These are phyloP conservation scores for Ganoderma lingzhi DNA, from an alignment of 1,284 basidiomycete species.

Conservation along the genomic window DNA sequence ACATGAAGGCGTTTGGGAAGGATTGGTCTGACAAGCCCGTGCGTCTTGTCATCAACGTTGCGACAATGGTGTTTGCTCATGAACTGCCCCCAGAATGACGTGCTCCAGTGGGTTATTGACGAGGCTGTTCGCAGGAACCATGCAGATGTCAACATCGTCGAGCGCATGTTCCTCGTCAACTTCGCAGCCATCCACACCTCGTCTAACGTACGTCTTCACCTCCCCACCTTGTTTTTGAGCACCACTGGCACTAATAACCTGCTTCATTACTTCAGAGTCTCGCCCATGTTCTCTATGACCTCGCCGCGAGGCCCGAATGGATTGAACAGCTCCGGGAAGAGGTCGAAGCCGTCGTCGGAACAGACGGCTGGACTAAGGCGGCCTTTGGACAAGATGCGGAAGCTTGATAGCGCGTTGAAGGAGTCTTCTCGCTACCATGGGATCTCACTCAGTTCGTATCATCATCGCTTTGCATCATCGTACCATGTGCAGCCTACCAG, in stretches of 20 bases:
- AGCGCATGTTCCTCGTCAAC: conserved; percentile 40
- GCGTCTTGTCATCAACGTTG: neutral
- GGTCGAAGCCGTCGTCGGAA: conserved; percentile 44
- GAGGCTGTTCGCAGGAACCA: conserved; percentile 27
- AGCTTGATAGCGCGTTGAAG: conserved; percentile 62
- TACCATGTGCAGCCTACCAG: neutral
- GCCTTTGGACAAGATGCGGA: conserved; percentile 53
- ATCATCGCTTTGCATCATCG: neutral
- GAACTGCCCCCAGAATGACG: conserved; percentile 32
- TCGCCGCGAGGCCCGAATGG: conserved; percentile 51
- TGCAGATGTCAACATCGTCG: conserved; percentile 29
- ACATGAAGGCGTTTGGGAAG: conserved; percentile 29
- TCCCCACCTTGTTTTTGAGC: too few species aligned
- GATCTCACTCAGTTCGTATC: conserved; percentile 32
- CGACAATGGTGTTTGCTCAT: too few species aligned
- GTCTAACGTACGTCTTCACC: conserved; percentile 33
- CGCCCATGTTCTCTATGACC: conserved; percentile 47
- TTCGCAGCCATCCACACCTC: conserved; percentile 46
- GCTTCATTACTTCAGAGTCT: conserved; percentile 41
- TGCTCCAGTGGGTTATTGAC: conserved; percentile 41
- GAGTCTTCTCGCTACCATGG: conserved; percentile 53
- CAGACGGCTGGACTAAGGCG: conserved; percentile 56
- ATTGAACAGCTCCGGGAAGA: conserved; percentile 54
- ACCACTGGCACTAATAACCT: neutral
- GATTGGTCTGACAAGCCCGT: conserved; percentile 39